Evolutionary conservation across 2,329 filamentous ascomycete genomes (phyloP).

Genomic region (Lomentospora prolificans): DNA sequence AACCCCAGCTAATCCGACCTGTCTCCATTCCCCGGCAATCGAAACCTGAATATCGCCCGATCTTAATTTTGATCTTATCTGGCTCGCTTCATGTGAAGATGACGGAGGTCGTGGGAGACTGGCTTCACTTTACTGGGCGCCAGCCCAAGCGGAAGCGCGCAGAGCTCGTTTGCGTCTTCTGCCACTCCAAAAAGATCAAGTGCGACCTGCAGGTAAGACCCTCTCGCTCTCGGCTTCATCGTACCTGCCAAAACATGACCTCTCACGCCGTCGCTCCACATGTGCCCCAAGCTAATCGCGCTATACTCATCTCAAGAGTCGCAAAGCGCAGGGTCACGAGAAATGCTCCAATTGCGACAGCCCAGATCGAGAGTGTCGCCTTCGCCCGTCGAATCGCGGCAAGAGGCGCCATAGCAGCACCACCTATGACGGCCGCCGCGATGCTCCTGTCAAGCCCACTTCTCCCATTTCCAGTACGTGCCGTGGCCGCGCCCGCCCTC

Average conservation of each 20-base stretch:
- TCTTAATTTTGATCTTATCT: background rate
- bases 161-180: slow-evolving; percentile 20
- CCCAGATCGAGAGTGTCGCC: slow-evolving; percentile 18
- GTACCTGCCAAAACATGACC: background rate
- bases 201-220: slow-evolving; percentile 21
- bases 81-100: slow-evolving; percentile 11
- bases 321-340: slow-evolving; percentile 15
- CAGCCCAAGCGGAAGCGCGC: slow-evolving; percentile 24
- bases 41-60: no score
- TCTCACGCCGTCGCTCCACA: background rate
- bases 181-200: slow-evolving; percentile 26
- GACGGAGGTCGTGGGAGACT: slow-evolving; percentile 21
- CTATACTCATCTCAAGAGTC: slow-evolving; percentile 8
- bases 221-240: background rate
- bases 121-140: slow-evolving; percentile 21
- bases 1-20: background rate
- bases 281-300: background rate
- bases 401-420: slow-evolving; percentile 13
- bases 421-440: background rate
- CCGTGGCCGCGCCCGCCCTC: background rate
- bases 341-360: slow-evolving; percentile 20
- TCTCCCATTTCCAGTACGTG: background rate
- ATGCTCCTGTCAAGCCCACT: background rate
- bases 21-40: no score
- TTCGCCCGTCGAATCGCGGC: slow-evolving; percentile 19